Evolutionary conservation across 1,284 basidiomycete genomes (phyloP), one percentile per base, ranked within the genome.

Genomic region (Rhodofomes roseus): DNA sequence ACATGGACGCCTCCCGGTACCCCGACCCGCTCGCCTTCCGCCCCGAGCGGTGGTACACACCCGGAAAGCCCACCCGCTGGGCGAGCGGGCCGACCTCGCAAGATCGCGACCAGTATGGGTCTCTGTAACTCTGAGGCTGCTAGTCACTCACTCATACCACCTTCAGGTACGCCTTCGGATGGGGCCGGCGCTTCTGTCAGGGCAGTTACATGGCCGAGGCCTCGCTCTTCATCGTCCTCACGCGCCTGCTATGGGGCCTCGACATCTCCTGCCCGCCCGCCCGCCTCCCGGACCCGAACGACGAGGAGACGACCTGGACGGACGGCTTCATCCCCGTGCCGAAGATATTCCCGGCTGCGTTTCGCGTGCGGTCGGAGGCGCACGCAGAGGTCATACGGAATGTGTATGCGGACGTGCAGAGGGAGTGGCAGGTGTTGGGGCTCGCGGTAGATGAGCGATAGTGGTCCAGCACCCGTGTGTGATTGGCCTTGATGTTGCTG

Each of bases 161-260:
- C 58, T 70, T 8, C 34, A 71, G 71, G 57, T 70, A 70, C 57
- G 67, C 65, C 20, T 73, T 72, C 53, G 71, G 70, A 22, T 72
- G 67, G 68, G 71, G 71, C 43, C 62, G 71, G 11, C 68, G 71
- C 31, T 68, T 71, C 62, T 73, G 71, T 56, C 67, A 64, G 54
- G 70, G 71, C 1, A 54, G 55, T 14, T 57, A 66, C 62, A 65
- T 73, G 37, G 69, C 71, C 1, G 71, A 73, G 54, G 66, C 70
- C 4, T 71, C 71, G 29, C 65, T 72, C 16, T 71, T 72, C 62
- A 70, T 72, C 50, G 65, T 68, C 11, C 63, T 70, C 31, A 60
- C 70, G 40, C 63, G 70, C 36, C 56, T 73, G 34, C 57, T 73
- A 14, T 72, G 70, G 71, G 70, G 64, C 8, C 55, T 72, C 53